These are phyloP conservation scores for Colletotrichum australisinense DNA, from an alignment of 2,329 filamentous ascomycete species.

Conservation along the genomic window DNA sequence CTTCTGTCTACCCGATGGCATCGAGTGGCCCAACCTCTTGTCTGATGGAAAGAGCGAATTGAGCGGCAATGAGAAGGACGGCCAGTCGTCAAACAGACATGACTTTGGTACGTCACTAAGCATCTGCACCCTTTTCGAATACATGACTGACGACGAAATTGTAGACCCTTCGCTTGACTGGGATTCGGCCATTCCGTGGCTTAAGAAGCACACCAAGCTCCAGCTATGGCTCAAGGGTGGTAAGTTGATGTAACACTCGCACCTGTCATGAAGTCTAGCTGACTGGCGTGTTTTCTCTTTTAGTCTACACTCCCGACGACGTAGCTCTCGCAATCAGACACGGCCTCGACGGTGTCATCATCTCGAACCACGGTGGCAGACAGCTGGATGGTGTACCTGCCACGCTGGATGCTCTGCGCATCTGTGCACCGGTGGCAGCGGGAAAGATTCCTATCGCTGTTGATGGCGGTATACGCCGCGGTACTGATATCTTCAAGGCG, in stretches of 20 bases:
- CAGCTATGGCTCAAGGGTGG: slow-evolving; percentile 52
- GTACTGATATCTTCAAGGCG: slow-evolving; percentile 66
- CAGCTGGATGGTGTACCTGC: slow-evolving; percentile 55
- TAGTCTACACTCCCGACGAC: slow-evolving; percentile 49
- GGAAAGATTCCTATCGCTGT: slow-evolving; percentile 62
- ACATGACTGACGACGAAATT: background rate
- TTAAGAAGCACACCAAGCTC: slow-evolving; percentile 58
- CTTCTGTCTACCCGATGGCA: slow-evolving; percentile 46
- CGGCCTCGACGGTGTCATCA: slow-evolving; percentile 74
- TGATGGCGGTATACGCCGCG: slow-evolving; percentile 65
- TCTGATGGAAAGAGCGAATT: slow-evolving; percentile 37
- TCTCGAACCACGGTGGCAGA: slow-evolving; percentile 78
- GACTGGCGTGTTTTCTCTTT: no score
- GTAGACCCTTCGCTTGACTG: slow-evolving; percentile 45
- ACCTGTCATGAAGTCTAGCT: slow-evolving; percentile 44
- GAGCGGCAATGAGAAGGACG: background rate
- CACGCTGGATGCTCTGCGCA: slow-evolving; percentile 57
- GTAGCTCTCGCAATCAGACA: slow-evolving; percentile 49
- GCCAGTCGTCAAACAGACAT: background rate
- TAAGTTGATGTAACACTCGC: background rate
- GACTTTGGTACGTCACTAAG: background rate
- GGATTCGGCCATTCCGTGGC: slow-evolving; percentile 60
- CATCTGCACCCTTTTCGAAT: fast-evolving
- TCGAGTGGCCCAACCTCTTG: slow-evolving; percentile 10
- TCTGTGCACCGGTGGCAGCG: slow-evolving; percentile 47